Conservation (phyloP, 1,139 yeast genomes). For the Geotrichum citri-aurantii region DNA sequence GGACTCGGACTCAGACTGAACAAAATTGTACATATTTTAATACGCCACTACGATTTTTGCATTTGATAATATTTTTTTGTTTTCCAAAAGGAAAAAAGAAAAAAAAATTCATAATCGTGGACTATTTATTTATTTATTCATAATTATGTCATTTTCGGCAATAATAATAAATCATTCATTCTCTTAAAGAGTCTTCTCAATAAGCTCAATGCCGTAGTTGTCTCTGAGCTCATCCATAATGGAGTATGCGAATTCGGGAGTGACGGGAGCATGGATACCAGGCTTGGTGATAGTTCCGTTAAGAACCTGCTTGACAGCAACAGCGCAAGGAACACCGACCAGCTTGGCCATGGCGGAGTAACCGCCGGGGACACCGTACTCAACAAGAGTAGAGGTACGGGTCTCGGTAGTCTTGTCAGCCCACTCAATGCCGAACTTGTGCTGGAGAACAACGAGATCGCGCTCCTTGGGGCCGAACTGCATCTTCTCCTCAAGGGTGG, state of each 20-base stretch:
- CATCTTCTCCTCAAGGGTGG: constrained; percentile 91
- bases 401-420: constrained; percentile 85
- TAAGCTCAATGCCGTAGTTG: constrained; percentile 77
- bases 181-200: constrained; percentile 56
- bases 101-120: not conserved
- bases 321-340: constrained; percentile 98
- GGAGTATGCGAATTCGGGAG: constrained; percentile 84
- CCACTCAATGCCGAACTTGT: constrained; percentile 96
- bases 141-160: not conserved
- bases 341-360: constrained; percentile 98
- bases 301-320: constrained; percentile 82
- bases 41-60: too few relatives aligned
- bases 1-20: constrained; percentile 15
- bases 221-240: constrained; percentile 88
- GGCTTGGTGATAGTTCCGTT: constrained; percentile 72
- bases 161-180: not conserved
- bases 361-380: constrained; percentile 88
- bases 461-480: constrained; percentile 95
- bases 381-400: constrained; percentile 92
- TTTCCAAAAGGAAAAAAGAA: too few relatives aligned
- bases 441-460: constrained; percentile 92
- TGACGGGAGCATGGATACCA: constrained; percentile 91
- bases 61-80: too few relatives aligned
- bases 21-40: not conserved
- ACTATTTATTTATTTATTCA: too few relatives aligned